Conservation (phyloP, 345 rosid genomes). For the Populus tremula region DNA sequence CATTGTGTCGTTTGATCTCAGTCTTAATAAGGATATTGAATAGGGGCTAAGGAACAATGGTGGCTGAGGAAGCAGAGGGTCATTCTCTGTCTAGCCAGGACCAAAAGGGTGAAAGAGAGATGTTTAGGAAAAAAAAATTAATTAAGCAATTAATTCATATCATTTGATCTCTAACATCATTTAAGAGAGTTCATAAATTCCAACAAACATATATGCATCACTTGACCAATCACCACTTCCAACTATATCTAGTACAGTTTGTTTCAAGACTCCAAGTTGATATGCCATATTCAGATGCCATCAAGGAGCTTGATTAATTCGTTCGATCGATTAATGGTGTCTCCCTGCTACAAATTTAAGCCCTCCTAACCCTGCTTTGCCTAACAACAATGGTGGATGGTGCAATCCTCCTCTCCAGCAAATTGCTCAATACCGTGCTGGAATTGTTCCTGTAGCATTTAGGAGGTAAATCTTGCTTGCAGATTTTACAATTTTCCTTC, state of each 20-base stretch:
- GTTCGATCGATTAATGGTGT: conserved; percentile 11
- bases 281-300: not conserved
- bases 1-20: too few species aligned
- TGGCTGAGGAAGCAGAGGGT: too few species aligned
- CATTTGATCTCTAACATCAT: too few species aligned
- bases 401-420: conserved; percentile 65
- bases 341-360: conserved; percentile 36
- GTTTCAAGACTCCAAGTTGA: not conserved
- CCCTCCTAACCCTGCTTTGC: conserved; percentile 50
- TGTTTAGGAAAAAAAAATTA: too few species aligned
- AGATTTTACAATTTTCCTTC: too few species aligned
- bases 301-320: not conserved
- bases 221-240: not conserved
- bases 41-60: too few species aligned
- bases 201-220: not conserved
- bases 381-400: conserved; percentile 64
- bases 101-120: too few species aligned
- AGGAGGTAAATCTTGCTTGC: conserved; percentile 30
- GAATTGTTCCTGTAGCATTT: conserved; percentile 53
- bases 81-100: too few species aligned
- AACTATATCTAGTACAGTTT: too few species aligned
- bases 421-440: conserved; percentile 55
- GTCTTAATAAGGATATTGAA: too few species aligned
- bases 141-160: too few species aligned
- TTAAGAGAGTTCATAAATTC: too few species aligned